Conservation (phyloP, 768 basidiomycete genomes). For the Hemileccinum impolitum region DNA sequence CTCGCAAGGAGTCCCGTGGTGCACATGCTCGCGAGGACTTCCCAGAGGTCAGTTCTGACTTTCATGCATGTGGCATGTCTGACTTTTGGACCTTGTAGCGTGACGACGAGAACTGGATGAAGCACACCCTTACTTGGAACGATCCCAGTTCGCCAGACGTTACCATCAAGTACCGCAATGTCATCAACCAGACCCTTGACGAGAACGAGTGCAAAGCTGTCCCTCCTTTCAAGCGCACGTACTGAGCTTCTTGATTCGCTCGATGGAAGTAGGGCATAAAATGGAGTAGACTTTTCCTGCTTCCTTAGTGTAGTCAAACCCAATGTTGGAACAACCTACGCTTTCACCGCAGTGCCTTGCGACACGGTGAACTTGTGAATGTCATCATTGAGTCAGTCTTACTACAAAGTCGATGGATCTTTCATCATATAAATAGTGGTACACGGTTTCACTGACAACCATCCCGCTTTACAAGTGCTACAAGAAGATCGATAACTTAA, state of each 20-base stretch:
- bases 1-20: slow-evolving; percentile 96
- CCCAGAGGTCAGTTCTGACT: slow-evolving; percentile 64
- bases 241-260: slow-evolving; percentile 40
- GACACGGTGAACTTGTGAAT: no score
- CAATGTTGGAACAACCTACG: slow-evolving; percentile 9
- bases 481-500: no score
- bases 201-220: slow-evolving; percentile 96
- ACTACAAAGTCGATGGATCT: no score
- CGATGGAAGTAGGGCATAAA: slow-evolving; percentile 1
- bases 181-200: slow-evolving; percentile 85
- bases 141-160: slow-evolving; percentile 77
- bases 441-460: no score
- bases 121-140: slow-evolving; percentile 91
- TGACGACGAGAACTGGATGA: slow-evolving; percentile 94
- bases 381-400: no score
- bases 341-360: neutral
- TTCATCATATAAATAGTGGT: no score
- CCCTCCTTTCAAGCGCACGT: slow-evolving; percentile 96
- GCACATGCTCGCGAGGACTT: slow-evolving; percentile 98
- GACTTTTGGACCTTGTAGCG: slow-evolving; percentile 46
- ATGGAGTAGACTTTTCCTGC: slow-evolving; percentile 3
- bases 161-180: slow-evolving; percentile 82
- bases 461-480: no score
- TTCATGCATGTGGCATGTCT: neutral
- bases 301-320: slow-evolving; percentile 7